These are phyloP conservation scores for Amphirosellinia nigrospora DNA, from an alignment of 495 filamentous ascomycete species.

Conservation along the genomic window DNA sequence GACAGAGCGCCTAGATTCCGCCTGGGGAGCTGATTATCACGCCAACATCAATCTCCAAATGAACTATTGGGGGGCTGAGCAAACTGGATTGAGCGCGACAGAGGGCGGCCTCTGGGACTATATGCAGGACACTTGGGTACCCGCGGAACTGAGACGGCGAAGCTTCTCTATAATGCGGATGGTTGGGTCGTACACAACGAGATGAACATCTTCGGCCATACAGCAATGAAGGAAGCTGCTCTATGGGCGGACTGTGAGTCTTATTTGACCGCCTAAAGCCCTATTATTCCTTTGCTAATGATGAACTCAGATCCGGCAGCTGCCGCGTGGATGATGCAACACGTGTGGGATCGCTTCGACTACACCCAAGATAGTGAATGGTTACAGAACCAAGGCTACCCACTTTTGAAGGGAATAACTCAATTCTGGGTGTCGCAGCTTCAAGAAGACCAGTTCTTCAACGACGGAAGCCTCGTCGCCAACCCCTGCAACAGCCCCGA, in stretches of 20 bases:
- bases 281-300: background rate
- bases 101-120: slow-evolving; percentile 49
- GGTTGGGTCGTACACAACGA: slow-evolving; percentile 50
- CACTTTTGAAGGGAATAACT: slow-evolving; percentile 54
- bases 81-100: slow-evolving; percentile 19
- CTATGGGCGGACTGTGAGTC: slow-evolving; percentile 41
- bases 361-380: slow-evolving; percentile 53
- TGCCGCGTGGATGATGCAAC: slow-evolving; percentile 59
- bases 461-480: slow-evolving; percentile 57
- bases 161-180: slow-evolving; percentile 52
- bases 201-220: slow-evolving; percentile 56
- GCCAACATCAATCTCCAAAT: slow-evolving; percentile 61
- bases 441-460: slow-evolving; percentile 50
- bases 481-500: slow-evolving; percentile 61
- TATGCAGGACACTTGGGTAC: slow-evolving; percentile 59
- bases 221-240: slow-evolving; percentile 48
- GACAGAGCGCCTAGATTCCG: slow-evolving; percentile 26
- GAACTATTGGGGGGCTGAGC: slow-evolving; percentile 41
- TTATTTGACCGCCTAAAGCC: background rate
- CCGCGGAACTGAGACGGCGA: slow-evolving; percentile 55
- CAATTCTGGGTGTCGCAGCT: slow-evolving; percentile 57
- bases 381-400: slow-evolving; percentile 50
- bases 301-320: slow-evolving; percentile 46
- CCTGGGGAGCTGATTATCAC: slow-evolving; percentile 61
- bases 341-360: slow-evolving; percentile 56